phyloP scores from a whole-genome alignment of 495 filamentous ascomycete species.

The Mycothermus thermophilus region DNA sequence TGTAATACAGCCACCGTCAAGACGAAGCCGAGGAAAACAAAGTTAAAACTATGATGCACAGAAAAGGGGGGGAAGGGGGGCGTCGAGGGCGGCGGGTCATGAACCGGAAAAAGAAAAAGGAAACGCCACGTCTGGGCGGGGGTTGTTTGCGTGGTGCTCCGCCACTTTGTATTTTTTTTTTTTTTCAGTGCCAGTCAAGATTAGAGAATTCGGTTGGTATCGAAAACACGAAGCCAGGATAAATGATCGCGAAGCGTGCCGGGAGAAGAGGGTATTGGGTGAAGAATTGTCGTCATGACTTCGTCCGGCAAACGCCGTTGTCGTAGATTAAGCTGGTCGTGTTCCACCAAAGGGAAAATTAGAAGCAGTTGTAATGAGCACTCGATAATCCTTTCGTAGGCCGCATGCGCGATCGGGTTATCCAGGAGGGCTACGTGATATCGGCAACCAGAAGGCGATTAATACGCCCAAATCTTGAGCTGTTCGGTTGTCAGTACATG shows the following conservation, averaged over 20 bases:
- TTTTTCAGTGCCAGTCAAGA: too few species aligned
- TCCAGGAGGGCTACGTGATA: too few species aligned
- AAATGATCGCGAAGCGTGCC: not conserved
- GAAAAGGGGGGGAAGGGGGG: too few species aligned
- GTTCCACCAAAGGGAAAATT: conserved; percentile 29
- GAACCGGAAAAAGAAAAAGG: not conserved
- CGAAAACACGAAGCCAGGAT: not conserved
- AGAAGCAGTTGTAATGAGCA: conserved; percentile 20
- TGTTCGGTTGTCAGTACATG: conserved; percentile 23
- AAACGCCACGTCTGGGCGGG: not conserved
- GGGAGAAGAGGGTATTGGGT: conserved; percentile 24
- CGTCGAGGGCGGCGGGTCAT: too few species aligned
- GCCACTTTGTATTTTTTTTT: not conserved
- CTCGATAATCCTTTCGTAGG: conserved; percentile 19
- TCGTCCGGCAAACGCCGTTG: conserved; percentile 39
- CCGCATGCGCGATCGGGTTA: too few species aligned
- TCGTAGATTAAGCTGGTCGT: conserved; percentile 33
- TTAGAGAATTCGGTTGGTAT: not conserved
- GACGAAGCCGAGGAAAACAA: conserved; percentile 4
- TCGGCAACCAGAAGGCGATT: conserved; percentile 15
- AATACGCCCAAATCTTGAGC: conserved; percentile 83
- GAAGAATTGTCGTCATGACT: conserved; percentile 41
- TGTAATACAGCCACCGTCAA: conserved; percentile 8
- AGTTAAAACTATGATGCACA: conserved; percentile 11
- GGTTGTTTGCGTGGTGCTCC: not conserved